phyloP scores from a whole-genome alignment of 139 green algal genomes.

The Coelastrella sp. region DNA sequence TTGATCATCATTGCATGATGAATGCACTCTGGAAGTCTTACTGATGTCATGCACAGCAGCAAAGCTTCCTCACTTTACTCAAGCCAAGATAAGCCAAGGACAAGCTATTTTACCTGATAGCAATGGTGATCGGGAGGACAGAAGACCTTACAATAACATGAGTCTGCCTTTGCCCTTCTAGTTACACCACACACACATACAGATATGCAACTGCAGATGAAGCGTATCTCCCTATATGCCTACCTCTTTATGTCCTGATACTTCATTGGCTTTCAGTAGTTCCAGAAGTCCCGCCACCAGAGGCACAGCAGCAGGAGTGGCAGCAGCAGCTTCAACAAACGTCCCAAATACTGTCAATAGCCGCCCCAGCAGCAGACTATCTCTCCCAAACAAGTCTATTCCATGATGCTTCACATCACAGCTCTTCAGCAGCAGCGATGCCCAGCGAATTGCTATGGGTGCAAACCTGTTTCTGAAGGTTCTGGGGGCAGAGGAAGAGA shows the following conservation, averaged over 20 bases:
- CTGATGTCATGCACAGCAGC: not conserved
- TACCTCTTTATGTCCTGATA: constrained; percentile 42
- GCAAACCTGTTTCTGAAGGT: constrained; percentile 57
- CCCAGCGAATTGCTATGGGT: constrained; percentile 75
- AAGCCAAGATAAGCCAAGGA: no score
- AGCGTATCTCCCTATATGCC: not conserved
- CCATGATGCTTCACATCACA: constrained; percentile 69
- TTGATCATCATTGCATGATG: no score
- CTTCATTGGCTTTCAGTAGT: constrained; percentile 66
- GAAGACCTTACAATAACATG: no score
- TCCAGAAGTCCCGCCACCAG: constrained; percentile 76
- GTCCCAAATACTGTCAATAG: constrained; percentile 70
- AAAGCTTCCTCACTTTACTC: no score
- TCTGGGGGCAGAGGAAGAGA: not conserved
- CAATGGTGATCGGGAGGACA: no score
- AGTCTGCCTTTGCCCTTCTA: no score
- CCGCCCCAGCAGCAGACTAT: constrained; percentile 79
- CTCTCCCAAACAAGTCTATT: constrained; percentile 78
- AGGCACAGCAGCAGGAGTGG: constrained; percentile 49
- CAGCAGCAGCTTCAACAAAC: constrained; percentile 57
- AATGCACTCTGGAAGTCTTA: no score
- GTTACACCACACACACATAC: no score
- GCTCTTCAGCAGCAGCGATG: constrained; percentile 66
- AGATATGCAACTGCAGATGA: not conserved
- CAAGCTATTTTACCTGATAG: no score